Evolutionary conservation across 495 filamentous ascomycete species (phyloP).

Genomic region (Barbatosphaeria neglecta): DNA sequence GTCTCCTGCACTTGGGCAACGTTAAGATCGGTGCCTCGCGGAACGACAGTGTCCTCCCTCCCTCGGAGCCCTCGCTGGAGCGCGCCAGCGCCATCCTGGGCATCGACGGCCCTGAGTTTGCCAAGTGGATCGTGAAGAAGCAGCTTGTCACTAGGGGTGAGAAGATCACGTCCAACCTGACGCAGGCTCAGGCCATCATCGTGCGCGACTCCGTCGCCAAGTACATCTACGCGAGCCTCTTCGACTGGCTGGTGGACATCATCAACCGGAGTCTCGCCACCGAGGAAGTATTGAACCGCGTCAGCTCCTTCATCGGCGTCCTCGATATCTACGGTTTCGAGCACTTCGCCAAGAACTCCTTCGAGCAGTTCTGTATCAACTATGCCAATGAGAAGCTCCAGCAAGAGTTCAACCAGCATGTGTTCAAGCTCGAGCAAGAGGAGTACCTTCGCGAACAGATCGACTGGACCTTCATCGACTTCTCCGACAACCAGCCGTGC

Average conservation of each 20-base stretch:
- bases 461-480: constrained; percentile 99
- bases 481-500: constrained; percentile 99
- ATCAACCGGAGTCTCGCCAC: constrained; percentile 88
- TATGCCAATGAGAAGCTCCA: constrained; percentile 99
- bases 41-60: constrained; percentile 71
- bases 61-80: constrained; percentile 69
- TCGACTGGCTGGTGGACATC: constrained; percentile 95
- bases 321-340: constrained; percentile 99
- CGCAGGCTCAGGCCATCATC: constrained; percentile 85
- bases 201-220: constrained; percentile 97
- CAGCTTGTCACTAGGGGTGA: constrained; percentile 93
- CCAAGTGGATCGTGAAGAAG: constrained; percentile 99
- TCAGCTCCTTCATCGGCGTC: constrained; percentile 94
- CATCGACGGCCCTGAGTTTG: constrained; percentile 77
- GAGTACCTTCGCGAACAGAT: constrained; percentile 96
- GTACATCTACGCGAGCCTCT: constrained; percentile 95
- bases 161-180: constrained; percentile 93
- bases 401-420: constrained; percentile 98
- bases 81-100: constrained; percentile 80
- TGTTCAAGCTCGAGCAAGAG: constrained; percentile 99
- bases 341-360: constrained; percentile 99
- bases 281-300: constrained; percentile 70
- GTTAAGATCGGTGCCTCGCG: constrained; percentile 85
- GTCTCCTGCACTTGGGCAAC: constrained; percentile 90
- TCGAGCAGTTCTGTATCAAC: constrained; percentile 99